Conservation (phyloP, 441 rosid species). For the Aquilaria agallochum region DNA sequence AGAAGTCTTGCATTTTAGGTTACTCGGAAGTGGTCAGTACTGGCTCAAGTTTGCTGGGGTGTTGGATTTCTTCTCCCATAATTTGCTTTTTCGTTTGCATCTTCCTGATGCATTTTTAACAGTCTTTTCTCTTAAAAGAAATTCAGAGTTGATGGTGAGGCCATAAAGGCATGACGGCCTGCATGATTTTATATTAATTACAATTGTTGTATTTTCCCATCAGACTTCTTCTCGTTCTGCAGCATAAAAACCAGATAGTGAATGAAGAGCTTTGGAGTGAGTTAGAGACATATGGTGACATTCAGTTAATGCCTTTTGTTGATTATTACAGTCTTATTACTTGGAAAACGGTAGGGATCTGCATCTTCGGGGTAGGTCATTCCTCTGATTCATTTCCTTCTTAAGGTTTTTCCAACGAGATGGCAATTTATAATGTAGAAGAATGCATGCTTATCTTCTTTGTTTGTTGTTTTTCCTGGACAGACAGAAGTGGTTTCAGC, state of each 20-base stretch:
- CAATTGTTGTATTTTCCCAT: too few relatives aligned
- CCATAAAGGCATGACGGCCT: too few relatives aligned
- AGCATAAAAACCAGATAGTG: slow-evolving; percentile 91
- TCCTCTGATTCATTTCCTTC: background rate
- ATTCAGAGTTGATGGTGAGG: background rate
- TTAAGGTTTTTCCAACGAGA: too few relatives aligned
- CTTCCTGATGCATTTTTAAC: background rate
- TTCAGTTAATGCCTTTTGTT: slow-evolving; percentile 95
- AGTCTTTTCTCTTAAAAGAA: background rate
- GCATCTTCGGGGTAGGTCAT: slow-evolving; percentile 85
- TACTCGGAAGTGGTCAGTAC: too few relatives aligned
- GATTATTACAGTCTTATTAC: slow-evolving; percentile 94
- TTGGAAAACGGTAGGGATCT: slow-evolving; percentile 94
- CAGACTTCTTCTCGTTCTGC: slow-evolving; percentile 25
- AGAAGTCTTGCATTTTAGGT: too few relatives aligned
- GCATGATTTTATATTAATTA: too few relatives aligned
- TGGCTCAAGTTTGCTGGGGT: too few relatives aligned
- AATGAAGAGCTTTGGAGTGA: slow-evolving; percentile 94
- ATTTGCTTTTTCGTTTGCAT: background rate
- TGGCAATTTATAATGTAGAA: too few relatives aligned
- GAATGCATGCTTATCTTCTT: background rate
- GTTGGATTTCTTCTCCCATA: too few relatives aligned
- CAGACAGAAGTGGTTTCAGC: slow-evolving; percentile 81
- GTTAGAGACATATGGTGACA: slow-evolving; percentile 73
- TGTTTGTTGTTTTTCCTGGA: slow-evolving; percentile 20